Conservation (phyloP, 2,329 filamentous ascomycete genomes). For the Trichoderma breve region DNA sequence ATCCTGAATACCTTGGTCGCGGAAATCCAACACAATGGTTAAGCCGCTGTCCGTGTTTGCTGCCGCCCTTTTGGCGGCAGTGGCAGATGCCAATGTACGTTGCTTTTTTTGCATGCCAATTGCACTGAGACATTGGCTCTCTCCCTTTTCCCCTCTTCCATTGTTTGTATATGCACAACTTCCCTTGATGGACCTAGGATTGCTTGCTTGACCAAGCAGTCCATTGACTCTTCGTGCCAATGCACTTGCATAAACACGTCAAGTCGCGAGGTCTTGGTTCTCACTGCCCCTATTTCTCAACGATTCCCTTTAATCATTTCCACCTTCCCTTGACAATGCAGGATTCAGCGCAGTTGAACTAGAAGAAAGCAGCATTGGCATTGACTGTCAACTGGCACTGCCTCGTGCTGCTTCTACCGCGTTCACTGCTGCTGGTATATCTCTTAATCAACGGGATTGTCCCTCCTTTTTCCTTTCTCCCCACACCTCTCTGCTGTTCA, state of each 20-base stretch:
- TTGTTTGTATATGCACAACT: not conserved
- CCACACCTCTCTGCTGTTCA: not conserved
- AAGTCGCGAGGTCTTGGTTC: not conserved
- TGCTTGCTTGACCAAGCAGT: not conserved
- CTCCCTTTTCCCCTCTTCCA: not conserved
- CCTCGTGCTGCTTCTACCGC: not conserved
- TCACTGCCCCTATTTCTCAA: not conserved
- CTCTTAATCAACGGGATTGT: not conserved
- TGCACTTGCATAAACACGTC: not conserved
- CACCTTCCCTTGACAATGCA: not conserved
- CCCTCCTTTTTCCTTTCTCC: not conserved
- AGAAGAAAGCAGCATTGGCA: not conserved
- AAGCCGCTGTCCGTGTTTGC: conserved; percentile 35
- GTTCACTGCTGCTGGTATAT: not conserved
- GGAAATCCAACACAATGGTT: conserved; percentile 29
- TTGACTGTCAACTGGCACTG: not conserved
- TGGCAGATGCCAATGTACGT: conserved; percentile 29
- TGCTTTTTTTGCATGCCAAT: not conserved
- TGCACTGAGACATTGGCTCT: conserved; percentile 8
- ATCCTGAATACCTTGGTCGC: conserved; percentile 17
- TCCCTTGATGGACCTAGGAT: not conserved
- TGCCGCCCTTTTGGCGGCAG: conserved; percentile 32
- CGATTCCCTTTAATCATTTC: not conserved
- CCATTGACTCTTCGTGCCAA: not conserved
- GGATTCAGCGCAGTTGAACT: not conserved